Percentiles rank a stretch among this genome's conserved stretches.
These are phyloP conservation scores for Arthrobotrys musiformis DNA, from an alignment of 2,329 filamentous ascomycete species.

Conservation along the genomic window DNA sequence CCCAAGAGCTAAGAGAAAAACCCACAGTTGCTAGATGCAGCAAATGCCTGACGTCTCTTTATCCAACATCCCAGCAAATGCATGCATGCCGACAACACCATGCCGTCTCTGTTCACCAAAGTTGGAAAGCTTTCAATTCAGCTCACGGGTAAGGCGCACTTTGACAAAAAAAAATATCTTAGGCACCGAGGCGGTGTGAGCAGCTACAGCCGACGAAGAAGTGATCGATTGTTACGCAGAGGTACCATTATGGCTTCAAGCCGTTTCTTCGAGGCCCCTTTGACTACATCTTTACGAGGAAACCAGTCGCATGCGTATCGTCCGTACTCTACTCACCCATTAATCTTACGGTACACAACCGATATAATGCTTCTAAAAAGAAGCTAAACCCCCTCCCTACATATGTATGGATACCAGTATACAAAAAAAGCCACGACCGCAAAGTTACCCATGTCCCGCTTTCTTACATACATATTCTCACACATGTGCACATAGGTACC, in stretches of 20 bases:
- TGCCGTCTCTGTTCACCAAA: constrained; percentile 34
- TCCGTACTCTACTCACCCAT: not conserved
- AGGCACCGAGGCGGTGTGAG: constrained; percentile 19
- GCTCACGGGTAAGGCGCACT: constrained; percentile 13
- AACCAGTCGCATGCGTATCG: constrained; percentile 6
- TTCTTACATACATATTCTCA: constrained; percentile 20
- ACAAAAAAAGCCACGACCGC: not conserved
- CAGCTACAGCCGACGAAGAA: constrained; percentile 29
- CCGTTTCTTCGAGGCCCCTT: not conserved
- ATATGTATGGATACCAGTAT: not conserved
- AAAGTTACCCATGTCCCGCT: constrained; percentile 11
- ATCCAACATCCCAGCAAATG: constrained; percentile 53
- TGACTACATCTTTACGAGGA: not conserved
- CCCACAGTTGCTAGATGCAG: constrained; percentile 35
- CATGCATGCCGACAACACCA: constrained; percentile 55
- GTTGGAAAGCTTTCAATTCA: constrained; percentile 40
- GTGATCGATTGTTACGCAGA: constrained; percentile 1
- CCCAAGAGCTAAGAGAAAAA: not conserved
- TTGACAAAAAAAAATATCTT: not conserved
- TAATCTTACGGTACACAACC: not conserved
- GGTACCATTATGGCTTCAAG: not conserved
- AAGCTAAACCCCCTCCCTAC: not conserved
- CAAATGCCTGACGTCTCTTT: constrained; percentile 36
- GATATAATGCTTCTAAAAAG: not conserved
- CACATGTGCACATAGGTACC: constrained; percentile 12